Evolutionary conservation across 345 rosid genomes (phyloP), one percentile per base, ranked within the genome.

Genomic region (Acer negundo): DNA sequence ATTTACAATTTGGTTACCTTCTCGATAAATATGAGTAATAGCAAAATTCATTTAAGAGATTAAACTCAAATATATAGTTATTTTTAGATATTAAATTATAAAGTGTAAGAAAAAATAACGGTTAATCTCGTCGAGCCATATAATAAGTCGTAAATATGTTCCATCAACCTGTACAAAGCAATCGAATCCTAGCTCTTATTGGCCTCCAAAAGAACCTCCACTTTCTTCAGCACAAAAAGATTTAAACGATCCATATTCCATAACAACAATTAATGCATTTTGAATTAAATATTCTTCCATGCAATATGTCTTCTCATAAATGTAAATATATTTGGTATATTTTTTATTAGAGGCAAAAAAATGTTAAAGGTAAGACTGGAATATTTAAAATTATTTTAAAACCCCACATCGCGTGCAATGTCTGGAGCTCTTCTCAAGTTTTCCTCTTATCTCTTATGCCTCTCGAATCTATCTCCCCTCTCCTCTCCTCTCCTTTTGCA

Each of bases 401-500:
- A 17, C 72, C 84, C 80, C 75, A 73, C 76, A 65, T 55, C 55
- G 23, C 79, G 67, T 77, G 78, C 80, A 20, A 13, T 79, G 79
- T 47, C 61, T 63, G 23, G 78, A 66, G 10, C 65, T 69, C 47
- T 24, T 11, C 16, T 72, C 28, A 71, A 61, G 74, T 64, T 77
- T 81, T 67, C 69, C 67, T 53, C 55, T 13, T 0, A 49, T 40
- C 73, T 64, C 20, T 69, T 64, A 51, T 56, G 67, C 26, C 65
- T n/a, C 56, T 17, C 16, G 26, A 76, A 59, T 24, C 61, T 8
- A 31, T 44, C 77, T 53, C 62, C 22, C 6, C 26, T 58, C 28
- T 28, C 31, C 31, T 28, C 31, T 28, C 31, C 31, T 28, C 31
- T 49, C 3, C 17, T 49, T 15, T 49, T 53, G 10, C 63, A 59